phyloP scores from a whole-genome alignment of 805 yeast genomes.

The Cyberlindnera sargentensis region DNA sequence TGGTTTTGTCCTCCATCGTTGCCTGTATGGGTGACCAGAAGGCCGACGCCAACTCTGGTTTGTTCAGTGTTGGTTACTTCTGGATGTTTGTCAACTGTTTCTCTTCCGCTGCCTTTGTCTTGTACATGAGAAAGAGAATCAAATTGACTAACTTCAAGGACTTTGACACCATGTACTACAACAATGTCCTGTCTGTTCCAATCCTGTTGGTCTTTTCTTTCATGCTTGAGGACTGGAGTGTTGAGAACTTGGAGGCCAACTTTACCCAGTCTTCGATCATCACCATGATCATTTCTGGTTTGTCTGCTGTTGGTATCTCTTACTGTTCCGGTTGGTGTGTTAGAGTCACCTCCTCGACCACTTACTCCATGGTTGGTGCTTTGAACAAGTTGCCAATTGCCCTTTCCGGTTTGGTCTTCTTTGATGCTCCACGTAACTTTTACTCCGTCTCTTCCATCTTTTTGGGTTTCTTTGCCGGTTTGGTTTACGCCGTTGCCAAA shows the following conservation, averaged over 20 bases:
- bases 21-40: slow-evolving; percentile 83
- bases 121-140: slow-evolving; percentile 95
- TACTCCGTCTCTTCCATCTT: slow-evolving; percentile 85
- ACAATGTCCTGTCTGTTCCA: slow-evolving; percentile 90
- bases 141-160: slow-evolving; percentile 95
- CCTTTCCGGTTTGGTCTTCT: slow-evolving; percentile 86
- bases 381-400: slow-evolving; percentile 97
- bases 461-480: slow-evolving; percentile 91
- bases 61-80: slow-evolving; percentile 69
- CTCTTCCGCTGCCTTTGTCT: slow-evolving; percentile 87
- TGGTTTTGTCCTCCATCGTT: slow-evolving; percentile 93
- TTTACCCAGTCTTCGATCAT: slow-evolving; percentile 70
- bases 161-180: slow-evolving; percentile 97
- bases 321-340: slow-evolving; percentile 99
- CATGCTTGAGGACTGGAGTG: slow-evolving; percentile 87
- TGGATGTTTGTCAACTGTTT: slow-evolving; percentile 98
- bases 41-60: slow-evolving; percentile 24
- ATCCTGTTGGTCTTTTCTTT: slow-evolving; percentile 72
- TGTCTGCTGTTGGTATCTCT: slow-evolving; percentile 93
- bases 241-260: slow-evolving; percentile 65
- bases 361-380: slow-evolving; percentile 99
- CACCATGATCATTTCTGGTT: slow-evolving; percentile 86
- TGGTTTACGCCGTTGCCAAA: slow-evolving; percentile 93
- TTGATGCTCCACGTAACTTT: slow-evolving; percentile 92
- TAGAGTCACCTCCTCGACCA: slow-evolving; percentile 96